Conservation (phyloP, 805 yeast species). For the Tanozyma kutaoensis region DNA sequence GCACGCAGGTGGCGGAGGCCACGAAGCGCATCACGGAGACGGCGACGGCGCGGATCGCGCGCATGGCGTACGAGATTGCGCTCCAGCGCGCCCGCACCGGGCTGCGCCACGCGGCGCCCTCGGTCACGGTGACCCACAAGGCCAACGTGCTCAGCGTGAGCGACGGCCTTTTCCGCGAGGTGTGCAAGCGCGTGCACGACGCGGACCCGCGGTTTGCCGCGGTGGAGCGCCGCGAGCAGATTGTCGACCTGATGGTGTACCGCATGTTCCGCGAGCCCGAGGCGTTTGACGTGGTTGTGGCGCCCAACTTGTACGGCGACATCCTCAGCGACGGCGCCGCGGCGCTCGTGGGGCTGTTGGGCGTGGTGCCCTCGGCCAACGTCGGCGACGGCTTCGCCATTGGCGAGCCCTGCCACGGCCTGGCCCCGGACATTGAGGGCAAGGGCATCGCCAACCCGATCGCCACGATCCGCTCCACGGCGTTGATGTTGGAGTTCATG, state of each 20-base stretch:
- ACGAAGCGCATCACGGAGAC: conserved; percentile 88
- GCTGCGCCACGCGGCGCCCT: conserved; percentile 29
- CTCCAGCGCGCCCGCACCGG: conserved; percentile 66
- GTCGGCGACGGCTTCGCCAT: conserved; percentile 94
- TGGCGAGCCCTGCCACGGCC: conserved; percentile 99
- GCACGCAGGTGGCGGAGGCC: conserved; percentile 90
- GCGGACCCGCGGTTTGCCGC: conserved; percentile 43
- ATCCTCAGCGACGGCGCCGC: conserved; percentile 97
- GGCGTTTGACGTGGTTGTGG: conserved; percentile 94
- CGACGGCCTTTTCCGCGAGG: conserved; percentile 94
- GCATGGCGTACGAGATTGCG: conserved; percentile 87
- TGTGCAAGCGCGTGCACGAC: conserved; percentile 48
- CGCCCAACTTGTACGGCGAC: conserved; percentile 97
- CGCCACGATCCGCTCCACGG: conserved; percentile 96
- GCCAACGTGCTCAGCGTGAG: conserved; percentile 86
- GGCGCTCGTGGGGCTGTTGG: conserved; percentile 92
- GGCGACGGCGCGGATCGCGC: conserved; percentile 79
- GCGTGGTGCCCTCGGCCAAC: conserved; percentile 96
- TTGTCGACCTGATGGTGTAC: conserved; percentile 98
- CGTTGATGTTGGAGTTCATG: conserved; percentile 93
- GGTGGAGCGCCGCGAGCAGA: conserved; percentile 79
- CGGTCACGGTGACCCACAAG: conserved; percentile 89
- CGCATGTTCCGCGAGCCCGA: conserved; percentile 98
- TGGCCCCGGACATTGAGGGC: conserved; percentile 98
- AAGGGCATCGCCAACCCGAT: conserved; percentile 90